phyloP scores from a whole-genome alignment of 768 basidiomycete genomes.

The Mycena floridula region DNA sequence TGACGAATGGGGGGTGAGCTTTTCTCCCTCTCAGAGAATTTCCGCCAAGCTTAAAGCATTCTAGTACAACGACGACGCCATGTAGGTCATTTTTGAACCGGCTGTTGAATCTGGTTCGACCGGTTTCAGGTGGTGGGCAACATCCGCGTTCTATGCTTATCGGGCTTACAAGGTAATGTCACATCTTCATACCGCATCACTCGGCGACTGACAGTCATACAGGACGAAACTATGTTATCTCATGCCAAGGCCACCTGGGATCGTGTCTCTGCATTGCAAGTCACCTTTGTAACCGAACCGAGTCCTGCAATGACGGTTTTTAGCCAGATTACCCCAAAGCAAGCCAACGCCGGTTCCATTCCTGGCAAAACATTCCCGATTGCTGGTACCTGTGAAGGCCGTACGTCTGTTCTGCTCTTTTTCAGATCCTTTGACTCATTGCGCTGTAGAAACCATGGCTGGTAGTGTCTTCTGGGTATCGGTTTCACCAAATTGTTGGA shows the following conservation, averaged over 20 bases:
- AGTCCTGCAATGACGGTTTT: background rate
- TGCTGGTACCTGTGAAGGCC: conserved; percentile 35
- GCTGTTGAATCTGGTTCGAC: background rate
- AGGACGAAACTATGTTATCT: conserved; percentile 31
- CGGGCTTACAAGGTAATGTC: conserved; percentile 32
- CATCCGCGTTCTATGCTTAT: conserved; percentile 42
- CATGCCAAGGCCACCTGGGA: conserved; percentile 45
- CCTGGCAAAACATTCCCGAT: conserved; percentile 37
- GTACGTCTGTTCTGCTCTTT: conserved; percentile 18
- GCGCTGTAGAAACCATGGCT: conserved; percentile 35
- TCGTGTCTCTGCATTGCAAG: conserved; percentile 40
- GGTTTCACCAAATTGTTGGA: background rate
- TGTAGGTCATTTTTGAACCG: conserved; percentile 20
- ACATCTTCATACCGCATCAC: background rate
- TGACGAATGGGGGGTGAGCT: conserved; percentile 25
- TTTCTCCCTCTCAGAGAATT: background rate
- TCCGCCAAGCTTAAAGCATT: background rate
- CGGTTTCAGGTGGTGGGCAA: conserved; percentile 43
- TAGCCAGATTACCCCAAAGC: conserved; percentile 36
- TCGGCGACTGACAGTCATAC: background rate
- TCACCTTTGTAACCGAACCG: conserved; percentile 1
- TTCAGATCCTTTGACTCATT: background rate
- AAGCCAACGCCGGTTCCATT: conserved; percentile 29
- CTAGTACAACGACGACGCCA: conserved; percentile 43
- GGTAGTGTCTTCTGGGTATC: conserved; percentile 53